Conservation (phyloP, 306 rosid species). For the Neltuma alba region DNA sequence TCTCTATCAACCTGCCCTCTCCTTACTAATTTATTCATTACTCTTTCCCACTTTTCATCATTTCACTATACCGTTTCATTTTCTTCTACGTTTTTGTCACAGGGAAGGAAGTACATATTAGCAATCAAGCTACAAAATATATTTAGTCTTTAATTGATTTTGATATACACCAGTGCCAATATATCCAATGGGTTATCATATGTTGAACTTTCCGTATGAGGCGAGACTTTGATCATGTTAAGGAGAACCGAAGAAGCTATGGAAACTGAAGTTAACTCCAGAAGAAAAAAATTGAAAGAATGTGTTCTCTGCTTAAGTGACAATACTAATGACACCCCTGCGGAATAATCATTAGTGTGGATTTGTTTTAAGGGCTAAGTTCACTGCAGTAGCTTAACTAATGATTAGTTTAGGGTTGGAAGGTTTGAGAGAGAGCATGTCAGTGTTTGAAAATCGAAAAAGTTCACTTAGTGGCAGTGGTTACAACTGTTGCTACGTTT, state of each 20-base stretch:
- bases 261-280: not conserved
- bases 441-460: slow-evolving; percentile 9
- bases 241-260: not conserved
- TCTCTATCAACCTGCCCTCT: not conserved
- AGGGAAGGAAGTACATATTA: not conserved
- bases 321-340: not conserved
- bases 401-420: slow-evolving; percentile 33
- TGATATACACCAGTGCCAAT: not conserved
- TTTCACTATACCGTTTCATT: not conserved
- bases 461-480: slow-evolving; percentile 32
- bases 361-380: slow-evolving; percentile 28
- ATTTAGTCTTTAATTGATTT: not conserved
- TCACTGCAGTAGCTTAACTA: not conserved
- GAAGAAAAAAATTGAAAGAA: not conserved
- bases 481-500: slow-evolving; percentile 45
- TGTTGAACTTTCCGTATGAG: not conserved
- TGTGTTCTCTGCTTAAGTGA: slow-evolving; percentile 8
- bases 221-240: not conserved
- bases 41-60: not conserved
- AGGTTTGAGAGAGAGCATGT: slow-evolving; percentile 18
- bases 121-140: not conserved
- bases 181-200: not conserved
- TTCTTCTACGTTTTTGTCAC: not conserved
- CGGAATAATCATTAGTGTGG: slow-evolving; percentile 9
- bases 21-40: not conserved